Evolutionary conservation across 257 asterid genomes (phyloP).

Genomic region (Solanum pennellii): DNA sequence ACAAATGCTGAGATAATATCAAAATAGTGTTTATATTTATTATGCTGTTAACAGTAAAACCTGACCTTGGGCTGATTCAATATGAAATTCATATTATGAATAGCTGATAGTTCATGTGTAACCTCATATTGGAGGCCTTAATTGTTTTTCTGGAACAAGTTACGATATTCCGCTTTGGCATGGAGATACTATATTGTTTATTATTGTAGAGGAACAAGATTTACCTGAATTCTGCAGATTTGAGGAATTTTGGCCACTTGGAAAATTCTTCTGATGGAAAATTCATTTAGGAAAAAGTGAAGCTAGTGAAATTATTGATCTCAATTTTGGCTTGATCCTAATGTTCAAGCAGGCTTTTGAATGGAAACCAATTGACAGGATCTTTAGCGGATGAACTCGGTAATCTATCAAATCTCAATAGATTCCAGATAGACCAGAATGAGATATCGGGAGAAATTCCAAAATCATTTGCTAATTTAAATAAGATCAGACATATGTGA

Average conservation of each 20-base stretch:
- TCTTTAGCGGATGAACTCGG: conserved; percentile 35
- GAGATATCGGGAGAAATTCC: conserved; percentile 35
- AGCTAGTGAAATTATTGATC: not conserved
- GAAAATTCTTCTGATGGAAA: not conserved
- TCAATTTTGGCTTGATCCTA: not conserved
- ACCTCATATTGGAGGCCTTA: not conserved
- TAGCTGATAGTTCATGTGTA: not conserved
- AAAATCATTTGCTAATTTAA: conserved; percentile 19
- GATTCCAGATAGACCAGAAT: conserved; percentile 37
- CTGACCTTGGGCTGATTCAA: not conserved
- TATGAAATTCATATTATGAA: not conserved
- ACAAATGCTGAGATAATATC: not conserved
- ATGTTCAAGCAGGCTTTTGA: conserved; percentile 26
- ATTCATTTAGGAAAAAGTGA: not conserved
- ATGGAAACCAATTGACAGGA: conserved; percentile 34
- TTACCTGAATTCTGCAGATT: not conserved
- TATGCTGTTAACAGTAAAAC: not conserved
- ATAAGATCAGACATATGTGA: conserved; percentile 27
- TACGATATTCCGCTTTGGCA: not conserved
- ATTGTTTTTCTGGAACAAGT: not conserved
- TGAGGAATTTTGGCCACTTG: not conserved
- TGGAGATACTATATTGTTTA: not conserved
- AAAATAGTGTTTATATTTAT: not conserved
- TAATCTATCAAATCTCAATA: conserved; percentile 19
- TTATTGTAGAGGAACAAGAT: not conserved